A percentile compares a stretch with the other conserved stretches of the same genome.
Evolutionary conservation across 108 stramenopile genomes (phyloP).

Genomic region (Nitzschia putrida): DNA sequence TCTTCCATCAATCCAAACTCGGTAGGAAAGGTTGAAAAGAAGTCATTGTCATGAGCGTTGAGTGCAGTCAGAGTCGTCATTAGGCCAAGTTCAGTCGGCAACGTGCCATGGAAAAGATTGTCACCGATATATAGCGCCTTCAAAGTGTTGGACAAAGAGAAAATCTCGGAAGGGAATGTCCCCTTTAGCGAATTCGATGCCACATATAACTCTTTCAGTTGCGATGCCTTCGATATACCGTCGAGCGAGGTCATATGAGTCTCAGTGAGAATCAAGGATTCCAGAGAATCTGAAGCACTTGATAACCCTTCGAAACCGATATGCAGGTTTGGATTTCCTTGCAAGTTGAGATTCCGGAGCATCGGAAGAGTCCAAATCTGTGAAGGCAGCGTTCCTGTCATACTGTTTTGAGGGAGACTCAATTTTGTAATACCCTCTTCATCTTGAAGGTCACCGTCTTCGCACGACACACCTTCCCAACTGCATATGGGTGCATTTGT

Average conservation of each 20-base stretch:
- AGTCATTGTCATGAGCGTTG: constrained; percentile 59
- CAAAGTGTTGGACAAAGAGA: constrained; percentile 49
- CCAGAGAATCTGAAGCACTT: constrained; percentile 48
- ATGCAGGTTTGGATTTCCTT: constrained; percentile 40
- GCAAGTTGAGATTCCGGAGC: constrained; percentile 36
- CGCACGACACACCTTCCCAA: constrained; percentile 60
- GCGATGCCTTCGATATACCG: constrained; percentile 49
- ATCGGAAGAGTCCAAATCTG: constrained; percentile 53
- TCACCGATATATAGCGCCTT: constrained; percentile 51
- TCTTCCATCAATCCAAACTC: constrained; percentile 32
- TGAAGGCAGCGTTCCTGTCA: constrained; percentile 57
- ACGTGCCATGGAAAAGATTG: constrained; percentile 63
- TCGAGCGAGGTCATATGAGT: constrained; percentile 43
- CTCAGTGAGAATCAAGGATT: constrained; percentile 47
- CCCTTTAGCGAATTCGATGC: constrained; percentile 43
- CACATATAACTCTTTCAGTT: constrained; percentile 51
- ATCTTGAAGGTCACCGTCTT: constrained; percentile 51
- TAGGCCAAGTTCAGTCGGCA: constrained; percentile 53
- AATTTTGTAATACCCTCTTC: constrained; percentile 38
- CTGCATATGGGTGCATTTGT: constrained; percentile 59
- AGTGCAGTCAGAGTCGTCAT: constrained; percentile 56
- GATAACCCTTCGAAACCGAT: constrained; percentile 49
- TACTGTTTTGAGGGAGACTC: constrained; percentile 39
- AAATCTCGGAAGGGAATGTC: constrained; percentile 54
- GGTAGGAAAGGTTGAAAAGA: constrained; percentile 38